These are phyloP conservation scores for Musa schizocarpa DNA, from an alignment of 176 grass and related monocot genomes.

Conservation along the genomic window DNA sequence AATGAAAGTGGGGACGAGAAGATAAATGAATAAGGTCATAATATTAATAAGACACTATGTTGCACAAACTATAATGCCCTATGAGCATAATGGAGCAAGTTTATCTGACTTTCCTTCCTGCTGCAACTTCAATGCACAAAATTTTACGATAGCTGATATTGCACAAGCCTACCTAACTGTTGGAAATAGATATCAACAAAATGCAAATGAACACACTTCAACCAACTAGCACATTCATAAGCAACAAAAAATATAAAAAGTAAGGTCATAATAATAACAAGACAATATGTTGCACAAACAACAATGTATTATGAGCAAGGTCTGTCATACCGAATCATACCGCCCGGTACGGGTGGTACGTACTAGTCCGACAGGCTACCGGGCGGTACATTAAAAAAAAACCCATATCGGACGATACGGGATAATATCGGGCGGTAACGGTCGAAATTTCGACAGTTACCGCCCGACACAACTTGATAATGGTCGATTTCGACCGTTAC, in stretches of 20 bases:
- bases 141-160: conserved; percentile 89
- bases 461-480: too few species aligned
- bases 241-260: not conserved
- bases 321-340: too few species aligned
- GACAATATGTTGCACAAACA: not conserved
- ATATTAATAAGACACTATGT: not conserved
- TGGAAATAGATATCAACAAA: not conserved
- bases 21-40: not conserved
- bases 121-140: conserved; percentile 75
- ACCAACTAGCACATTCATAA: not conserved
- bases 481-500: too few species aligned
- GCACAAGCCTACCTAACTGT: conserved; percentile 73
- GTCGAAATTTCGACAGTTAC: too few species aligned
- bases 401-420: too few species aligned
- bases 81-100: too few species aligned
- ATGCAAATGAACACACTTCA: not conserved
- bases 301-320: not conserved
- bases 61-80: not conserved
- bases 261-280: not conserved
- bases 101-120: conserved; percentile 56
- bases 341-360: too few species aligned
- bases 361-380: too few species aligned
- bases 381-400: too few species aligned
- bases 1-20: not conserved
- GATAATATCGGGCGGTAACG: too few species aligned